A percentile compares a stretch with the other conserved stretches of the same genome.
These are phyloP conservation scores for Erythrobasidium hasegawianum DNA, from an alignment of 1,284 basidiomycete genomes.

Conservation along the genomic window DNA sequence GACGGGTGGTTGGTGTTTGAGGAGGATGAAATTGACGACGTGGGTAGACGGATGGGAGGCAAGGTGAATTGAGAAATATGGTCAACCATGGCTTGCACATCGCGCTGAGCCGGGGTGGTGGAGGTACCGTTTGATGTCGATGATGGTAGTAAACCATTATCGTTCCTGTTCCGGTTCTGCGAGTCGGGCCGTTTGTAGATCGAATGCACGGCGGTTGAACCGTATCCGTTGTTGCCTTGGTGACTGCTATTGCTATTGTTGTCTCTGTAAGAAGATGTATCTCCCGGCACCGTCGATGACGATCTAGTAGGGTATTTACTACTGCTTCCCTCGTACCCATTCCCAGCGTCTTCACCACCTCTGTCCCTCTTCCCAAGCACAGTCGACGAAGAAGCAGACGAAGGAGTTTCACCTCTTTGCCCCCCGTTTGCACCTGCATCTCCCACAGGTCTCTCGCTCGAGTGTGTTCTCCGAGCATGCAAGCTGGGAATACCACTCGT, in stretches of 20 bases:
- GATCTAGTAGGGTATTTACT: too few relatives aligned
- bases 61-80: slow-evolving; percentile 23
- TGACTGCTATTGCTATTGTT: too few relatives aligned
- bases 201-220: too few relatives aligned
- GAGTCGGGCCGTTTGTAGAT: too few relatives aligned
- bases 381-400: slow-evolving; percentile 16
- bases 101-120: not conserved
- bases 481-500: slow-evolving; percentile 33
- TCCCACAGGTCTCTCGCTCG: slow-evolving; percentile 19
- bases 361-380: not conserved
- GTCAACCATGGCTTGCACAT: slow-evolving; percentile 3
- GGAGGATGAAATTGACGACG: not conserved
- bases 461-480: slow-evolving; percentile 19
- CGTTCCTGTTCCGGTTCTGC: too few relatives aligned
- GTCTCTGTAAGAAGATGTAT: too few relatives aligned
- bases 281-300: too few relatives aligned
- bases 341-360: not conserved
- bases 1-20: too few relatives aligned
- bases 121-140: too few relatives aligned
- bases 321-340: not conserved
- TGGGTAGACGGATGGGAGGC: slow-evolving; percentile 19
- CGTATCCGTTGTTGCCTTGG: too few relatives aligned
- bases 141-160: too few relatives aligned
- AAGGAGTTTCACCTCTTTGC: not conserved
- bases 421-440: too few relatives aligned